A percentile compares a stretch with the other conserved stretches of the same genome.
Conservation (phyloP, 2,329 filamentous ascomycete species). For the Dactylellina leptospora region DNA sequence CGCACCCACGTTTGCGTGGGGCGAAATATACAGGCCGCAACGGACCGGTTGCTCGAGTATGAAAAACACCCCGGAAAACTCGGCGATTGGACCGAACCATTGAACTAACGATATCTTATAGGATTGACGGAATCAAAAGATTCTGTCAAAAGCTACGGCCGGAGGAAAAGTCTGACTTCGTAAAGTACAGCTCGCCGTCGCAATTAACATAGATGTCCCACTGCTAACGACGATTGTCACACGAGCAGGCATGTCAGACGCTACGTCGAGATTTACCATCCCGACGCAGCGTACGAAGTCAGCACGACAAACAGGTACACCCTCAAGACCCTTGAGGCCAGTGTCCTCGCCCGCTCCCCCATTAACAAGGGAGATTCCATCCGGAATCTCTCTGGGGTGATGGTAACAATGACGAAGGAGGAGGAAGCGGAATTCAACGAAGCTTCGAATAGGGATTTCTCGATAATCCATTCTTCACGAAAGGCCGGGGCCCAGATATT, state of each 20-base stretch:
- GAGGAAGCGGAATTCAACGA: constrained; percentile 84
- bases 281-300: constrained; percentile 94
- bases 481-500: constrained; percentile 92
- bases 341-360: constrained; percentile 79
- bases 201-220: neutral
- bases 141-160: constrained; percentile 40
- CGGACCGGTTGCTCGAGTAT: constrained; percentile 56
- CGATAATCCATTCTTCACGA: constrained; percentile 91
- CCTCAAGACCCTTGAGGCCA: constrained; percentile 86
- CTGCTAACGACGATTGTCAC: constrained; percentile 12
- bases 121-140: constrained; percentile 55
- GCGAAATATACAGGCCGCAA: constrained; percentile 54
- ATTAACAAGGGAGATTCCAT: constrained; percentile 85
- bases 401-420: constrained; percentile 89
- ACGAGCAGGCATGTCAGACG: constrained; percentile 74
- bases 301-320: constrained; percentile 94
- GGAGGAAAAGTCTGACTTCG: constrained; percentile 66
- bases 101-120: constrained; percentile 19
- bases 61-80: constrained; percentile 16
- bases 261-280: constrained; percentile 90
- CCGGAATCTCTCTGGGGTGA: constrained; percentile 89
- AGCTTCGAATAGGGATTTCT: constrained; percentile 85
- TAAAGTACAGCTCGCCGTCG: constrained; percentile 59
- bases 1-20: constrained; percentile 61
- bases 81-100: neutral